A percentile compares a stretch with the other conserved stretches of the same genome.
phyloP scores from a whole-genome alignment of 2,329 filamentous ascomycete species.

The Cyphellophora attinorum region DNA sequence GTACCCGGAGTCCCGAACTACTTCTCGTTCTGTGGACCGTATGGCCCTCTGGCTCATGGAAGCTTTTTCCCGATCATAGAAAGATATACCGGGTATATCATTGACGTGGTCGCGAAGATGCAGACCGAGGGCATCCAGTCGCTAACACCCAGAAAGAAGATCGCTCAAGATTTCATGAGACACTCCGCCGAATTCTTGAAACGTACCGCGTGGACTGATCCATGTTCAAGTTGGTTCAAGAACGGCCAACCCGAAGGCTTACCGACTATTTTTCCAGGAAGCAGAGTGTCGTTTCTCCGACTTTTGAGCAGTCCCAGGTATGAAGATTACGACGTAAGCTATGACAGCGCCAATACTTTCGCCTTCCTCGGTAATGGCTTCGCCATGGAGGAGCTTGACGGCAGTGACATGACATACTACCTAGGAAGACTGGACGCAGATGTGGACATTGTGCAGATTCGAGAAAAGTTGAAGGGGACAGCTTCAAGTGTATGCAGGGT shows the following conservation, averaged over 20 bases:
- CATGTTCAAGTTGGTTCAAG: constrained; percentile 15
- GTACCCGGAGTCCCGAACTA: constrained; percentile 21
- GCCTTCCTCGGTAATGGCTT: constrained; percentile 35
- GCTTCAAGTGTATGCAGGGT: no score
- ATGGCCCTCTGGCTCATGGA: constrained; percentile 19
- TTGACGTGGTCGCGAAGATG: constrained; percentile 20
- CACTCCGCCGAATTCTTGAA: no score
- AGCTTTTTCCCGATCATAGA: constrained; percentile 21
- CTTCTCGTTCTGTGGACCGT: constrained; percentile 17
- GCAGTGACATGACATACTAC: constrained; percentile 38
- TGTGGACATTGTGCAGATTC: constrained; percentile 7
- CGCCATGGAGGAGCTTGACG: constrained; percentile 31
- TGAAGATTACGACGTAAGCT: constrained; percentile 32
- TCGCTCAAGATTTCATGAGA: no score
- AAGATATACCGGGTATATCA: constrained; percentile 16
- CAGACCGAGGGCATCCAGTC: constrained; percentile 16
- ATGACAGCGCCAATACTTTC: constrained; percentile 26
- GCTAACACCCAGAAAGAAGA: no score
- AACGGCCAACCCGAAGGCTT: constrained; percentile 15
- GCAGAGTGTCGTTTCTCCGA: constrained; percentile 28
- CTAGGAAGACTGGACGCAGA: constrained; percentile 21
- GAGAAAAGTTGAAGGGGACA: no score
- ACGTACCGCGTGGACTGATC: constrained; percentile 9
- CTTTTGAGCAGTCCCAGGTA: constrained; percentile 26
- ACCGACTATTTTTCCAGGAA: constrained; percentile 28